Base-by-base conservation (phyloP, 495 filamentous ascomycete species). In the Aspergillus baeticus region DNA sequence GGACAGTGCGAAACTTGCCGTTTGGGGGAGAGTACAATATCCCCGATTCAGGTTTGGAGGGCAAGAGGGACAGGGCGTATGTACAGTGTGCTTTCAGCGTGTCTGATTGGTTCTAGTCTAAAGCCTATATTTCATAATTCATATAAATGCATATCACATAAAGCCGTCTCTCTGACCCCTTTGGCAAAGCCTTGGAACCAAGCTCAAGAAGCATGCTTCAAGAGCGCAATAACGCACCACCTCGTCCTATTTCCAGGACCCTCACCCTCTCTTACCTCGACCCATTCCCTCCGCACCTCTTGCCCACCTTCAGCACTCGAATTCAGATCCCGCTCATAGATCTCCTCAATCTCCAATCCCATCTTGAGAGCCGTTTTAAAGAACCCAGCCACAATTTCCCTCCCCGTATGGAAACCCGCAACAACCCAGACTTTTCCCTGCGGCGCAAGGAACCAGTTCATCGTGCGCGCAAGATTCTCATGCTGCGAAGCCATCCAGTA, bases 401-500 rank as follows among this genome's bases (percentile, higher is more conserved):
- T 74, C 0, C 91, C 91, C 0, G 92, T 96, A 70, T 97, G 92
- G 60, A 96, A 93, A 0, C 88, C 89, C 0, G 85, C 87, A 17
- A 92, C 76, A 8, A 87, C 81, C 77, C 85, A 87, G 8, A 87
- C 79, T 33, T 80, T 68, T 0, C 86, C 84, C 1, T 65, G 64
- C 0, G 74, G 68, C 10, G 75, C 78, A 34, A 96, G 78, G 68
- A 96, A 94, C 72, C 86, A 86, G 11, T 74, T 68, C 66, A 96
- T 85, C 8, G 87, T 91, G 18, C 68, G 70, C 37, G 74, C 77
- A 13, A 97, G 81, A 63, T 88, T 89, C 22, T 71, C 75, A 65
- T 96, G 92, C 73, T 94, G 83, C 64, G 73, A 80, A 11, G 75
- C 79, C 87, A 96, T 91, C 92, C 91, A 97, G 55, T 90, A 76